A percentile compares a stretch with the other conserved stretches of the same genome.
Conservation (phyloP, 1,139 yeast species). For the Sugiyamaella sp. region DNA sequence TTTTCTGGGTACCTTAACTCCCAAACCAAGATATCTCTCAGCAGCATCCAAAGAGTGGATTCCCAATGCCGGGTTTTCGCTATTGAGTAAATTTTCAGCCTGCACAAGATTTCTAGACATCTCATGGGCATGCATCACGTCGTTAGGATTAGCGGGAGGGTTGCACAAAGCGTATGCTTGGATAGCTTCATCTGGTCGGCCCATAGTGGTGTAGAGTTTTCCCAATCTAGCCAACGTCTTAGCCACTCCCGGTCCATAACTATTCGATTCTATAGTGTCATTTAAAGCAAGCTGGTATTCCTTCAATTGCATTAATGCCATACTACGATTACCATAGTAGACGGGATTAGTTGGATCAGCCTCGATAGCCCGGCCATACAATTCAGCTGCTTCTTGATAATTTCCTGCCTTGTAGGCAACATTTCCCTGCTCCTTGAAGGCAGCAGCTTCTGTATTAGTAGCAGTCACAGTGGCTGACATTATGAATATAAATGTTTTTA, state of each 20-base stretch:
- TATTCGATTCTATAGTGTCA: slow-evolving; percentile 48
- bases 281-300: slow-evolving; percentile 60
- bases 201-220: slow-evolving; percentile 43
- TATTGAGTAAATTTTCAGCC: slow-evolving; percentile 38
- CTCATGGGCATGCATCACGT: slow-evolving; percentile 41
- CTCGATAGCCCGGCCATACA: slow-evolving; percentile 45
- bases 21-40: slow-evolving; percentile 42
- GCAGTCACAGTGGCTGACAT: slow-evolving; percentile 13
- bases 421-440: slow-evolving; percentile 45
- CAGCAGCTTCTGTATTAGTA: slow-evolving; percentile 40
- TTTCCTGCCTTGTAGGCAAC: slow-evolving; percentile 44
- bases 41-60: slow-evolving; percentile 45
- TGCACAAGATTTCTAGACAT: slow-evolving; percentile 42
- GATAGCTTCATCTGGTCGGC: slow-evolving; percentile 43
- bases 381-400: slow-evolving; percentile 42
- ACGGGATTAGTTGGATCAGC: slow-evolving; percentile 44
- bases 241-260: slow-evolving; percentile 40
- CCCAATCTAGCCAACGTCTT: slow-evolving; percentile 45
- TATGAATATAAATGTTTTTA: no score
- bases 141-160: slow-evolving; percentile 37
- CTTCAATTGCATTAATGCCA: slow-evolving; percentile 65
- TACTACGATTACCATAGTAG: slow-evolving; percentile 78
- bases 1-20: slow-evolving; percentile 40
- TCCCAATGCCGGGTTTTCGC: slow-evolving; percentile 37
- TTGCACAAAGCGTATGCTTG: slow-evolving; percentile 31